Percentiles rank a stretch among this genome's conserved stretches.
Evolutionary conservation across 805 yeast genomes (phyloP).

Genomic region (Candida jianshihensis): DNA sequence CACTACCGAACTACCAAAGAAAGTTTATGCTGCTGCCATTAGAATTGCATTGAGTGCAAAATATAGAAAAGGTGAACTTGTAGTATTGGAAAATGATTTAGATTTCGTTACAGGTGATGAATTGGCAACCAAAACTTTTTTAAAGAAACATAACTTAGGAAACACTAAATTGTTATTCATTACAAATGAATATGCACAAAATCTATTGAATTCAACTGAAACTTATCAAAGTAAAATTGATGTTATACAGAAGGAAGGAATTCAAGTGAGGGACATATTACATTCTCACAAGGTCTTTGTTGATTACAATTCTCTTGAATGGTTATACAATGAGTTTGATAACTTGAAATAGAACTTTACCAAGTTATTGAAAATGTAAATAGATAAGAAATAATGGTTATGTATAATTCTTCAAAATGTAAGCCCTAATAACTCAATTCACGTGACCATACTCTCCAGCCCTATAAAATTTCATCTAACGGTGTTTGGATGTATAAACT

Average conservation of each 20-base stretch:
- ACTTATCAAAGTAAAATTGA: constrained; percentile 46
- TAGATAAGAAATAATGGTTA: constrained; percentile 3
- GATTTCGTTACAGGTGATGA: constrained; percentile 33
- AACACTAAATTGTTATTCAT: constrained; percentile 60
- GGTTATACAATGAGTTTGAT: constrained; percentile 31
- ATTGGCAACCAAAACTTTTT: constrained; percentile 42
- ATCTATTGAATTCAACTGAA: constrained; percentile 54
- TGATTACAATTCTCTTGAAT: constrained; percentile 66
- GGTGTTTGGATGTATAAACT: background rate
- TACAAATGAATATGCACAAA: constrained; percentile 49
- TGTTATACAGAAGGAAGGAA: constrained; percentile 66
- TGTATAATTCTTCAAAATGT: background rate
- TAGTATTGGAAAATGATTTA: constrained; percentile 47
- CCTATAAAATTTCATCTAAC: no score
- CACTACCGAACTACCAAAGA: constrained; percentile 67
- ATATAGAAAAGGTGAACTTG: constrained; percentile 68
- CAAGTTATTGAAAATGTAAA: constrained; percentile 5
- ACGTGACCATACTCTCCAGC: background rate
- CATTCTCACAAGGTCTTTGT: constrained; percentile 71
- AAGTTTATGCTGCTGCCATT: constrained; percentile 69
- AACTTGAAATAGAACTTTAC: background rate
- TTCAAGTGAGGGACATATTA: constrained; percentile 77
- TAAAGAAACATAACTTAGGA: constrained; percentile 41
- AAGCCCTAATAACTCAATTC: background rate
- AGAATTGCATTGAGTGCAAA: constrained; percentile 77